Evolutionary conservation across 352 stramenopile species (phyloP).

Genomic region (Phytophthora boehmeriae): DNA sequence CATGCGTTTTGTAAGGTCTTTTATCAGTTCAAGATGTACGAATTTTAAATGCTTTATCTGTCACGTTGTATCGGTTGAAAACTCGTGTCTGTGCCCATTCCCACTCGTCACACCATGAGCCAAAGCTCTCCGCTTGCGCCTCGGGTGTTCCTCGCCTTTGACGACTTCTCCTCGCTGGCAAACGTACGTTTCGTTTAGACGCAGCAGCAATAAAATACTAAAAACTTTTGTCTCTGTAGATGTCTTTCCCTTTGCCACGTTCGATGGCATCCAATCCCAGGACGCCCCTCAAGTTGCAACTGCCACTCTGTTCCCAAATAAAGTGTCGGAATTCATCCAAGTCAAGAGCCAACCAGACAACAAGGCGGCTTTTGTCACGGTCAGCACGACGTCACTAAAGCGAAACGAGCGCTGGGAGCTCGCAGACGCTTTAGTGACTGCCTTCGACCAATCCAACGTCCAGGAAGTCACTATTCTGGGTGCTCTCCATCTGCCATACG

Average conservation of each 20-base stretch:
- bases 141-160: constrained; percentile 65
- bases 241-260: constrained; percentile 40
- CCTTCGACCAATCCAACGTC: constrained; percentile 41
- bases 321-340: constrained; percentile 21
- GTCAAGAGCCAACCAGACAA: constrained; percentile 13
- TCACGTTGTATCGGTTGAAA: too few species aligned
- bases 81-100: too few species aligned
- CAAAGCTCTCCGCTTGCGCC: constrained; percentile 16
- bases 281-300: constrained; percentile 6
- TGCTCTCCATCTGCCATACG: constrained; percentile 65
- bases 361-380: constrained; percentile 39
- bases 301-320: constrained; percentile 13
- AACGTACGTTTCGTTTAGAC: constrained; percentile 40
- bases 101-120: background rate
- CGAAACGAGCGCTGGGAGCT: constrained; percentile 43
- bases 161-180: constrained; percentile 74
- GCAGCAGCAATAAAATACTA: background rate
- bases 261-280: constrained; percentile 12
- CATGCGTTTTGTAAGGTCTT: too few species aligned
- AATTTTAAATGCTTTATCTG: too few species aligned
- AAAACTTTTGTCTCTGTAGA: constrained; percentile 23
- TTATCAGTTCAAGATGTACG: too few species aligned
- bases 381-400: constrained; percentile 36
- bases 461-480: constrained; percentile 50
- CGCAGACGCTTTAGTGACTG: constrained; percentile 47